Evolutionary conservation across 2,329 filamentous ascomycete genomes (phyloP), one percentile per base, ranked within the genome.

Genomic region (Microthyrium microscopicum): DNA sequence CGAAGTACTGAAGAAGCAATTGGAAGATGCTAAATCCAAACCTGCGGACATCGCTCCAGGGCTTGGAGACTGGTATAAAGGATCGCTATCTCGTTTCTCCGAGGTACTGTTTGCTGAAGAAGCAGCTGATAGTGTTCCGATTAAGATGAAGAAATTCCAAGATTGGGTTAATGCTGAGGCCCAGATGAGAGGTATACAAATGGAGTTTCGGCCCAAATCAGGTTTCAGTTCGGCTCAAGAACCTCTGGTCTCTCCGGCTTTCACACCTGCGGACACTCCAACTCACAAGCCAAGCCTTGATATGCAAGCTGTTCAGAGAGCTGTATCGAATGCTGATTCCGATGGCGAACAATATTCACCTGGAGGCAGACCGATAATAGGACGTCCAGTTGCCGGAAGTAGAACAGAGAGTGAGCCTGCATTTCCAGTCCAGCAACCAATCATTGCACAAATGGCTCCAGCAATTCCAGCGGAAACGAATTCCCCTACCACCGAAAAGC

Each of bases 1-100:
- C 12, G 22, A 24, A 7, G 22, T 15, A 5, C 22, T 37, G 16
- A 37, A 37, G 20, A 34, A 28, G 22, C 22, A 31, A 17, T 22
- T 33, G 9, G 22, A 24, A 13, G 28, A 37, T 11, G 29, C 18
- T 20, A 28, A 37, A 19, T 16, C n/a, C 5, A 38, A 38, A 19
- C 20, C 35, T 17, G 30, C 44, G 17, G 51, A 55, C 35, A 37
- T 54, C 32, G 58, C 68, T 41, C 61, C 62, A 17, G 66, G 68
- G 41, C 52, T 71, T n/a, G 63, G 68, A 39, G 60, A 64, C 3
- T 70, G 67, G 62, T 70, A 62, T 41, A 63, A 59, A 41, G 63
- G 64, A 2, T 70, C 67, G 18, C 46, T 71, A 30, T 60, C 64
- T 31, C 55, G 66, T 26, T 71, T 63, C 42, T 60, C 67, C 20